Evolutionary conservation across 495 filamentous ascomycete genomes (phyloP), one percentile per base, ranked within the genome.

Genomic region (Penicillium robsamsonii): DNA sequence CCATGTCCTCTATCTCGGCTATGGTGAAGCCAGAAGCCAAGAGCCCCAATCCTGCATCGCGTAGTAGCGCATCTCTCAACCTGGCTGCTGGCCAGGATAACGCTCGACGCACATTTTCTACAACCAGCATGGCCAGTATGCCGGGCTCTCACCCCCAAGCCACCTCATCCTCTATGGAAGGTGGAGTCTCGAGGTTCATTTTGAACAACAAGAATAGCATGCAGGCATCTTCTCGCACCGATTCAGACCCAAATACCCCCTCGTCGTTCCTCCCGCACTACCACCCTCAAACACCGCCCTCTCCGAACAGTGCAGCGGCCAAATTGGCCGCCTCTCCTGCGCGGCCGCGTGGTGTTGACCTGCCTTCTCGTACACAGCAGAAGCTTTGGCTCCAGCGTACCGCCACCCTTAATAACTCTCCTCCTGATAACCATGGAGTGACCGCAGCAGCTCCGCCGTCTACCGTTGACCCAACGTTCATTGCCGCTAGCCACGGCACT

Each of bases 361-460:
- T 72, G 13, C 72, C 64, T 15, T 79, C 76, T 11, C 72, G 76
- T 48, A 79, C 76, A 3, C 73, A 79, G 50, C 76, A 77, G 61
- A 79, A 79, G 56, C 70, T 79, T 0, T 79, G 76, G 76, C 66
- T 79, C 42, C 76, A 79, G 47, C 76, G 76, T 11, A 79, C 76
- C 4, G 76, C 76, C 42, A 66, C 76, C 27, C 53, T 79, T 17
- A 79, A 77, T 37, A 75, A 75, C 35, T 79, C 76, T 12, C 74
- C 76, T n/a, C 76, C 76, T 3, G 76, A 77, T 53, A 60, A 57
- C 12, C 74, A 78, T 67, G 73, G 73, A 18, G 60, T 63, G 7
- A 54, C 71, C 4, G 46, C 66, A 5, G 57, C 62, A 27, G 62
- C 59, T 1, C 60, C 74, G 12, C 71, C 70, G 6, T 63, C 76